Conservation (phyloP, 169 alveolate genomes). For the Plasmodium knowlesi region DNA sequence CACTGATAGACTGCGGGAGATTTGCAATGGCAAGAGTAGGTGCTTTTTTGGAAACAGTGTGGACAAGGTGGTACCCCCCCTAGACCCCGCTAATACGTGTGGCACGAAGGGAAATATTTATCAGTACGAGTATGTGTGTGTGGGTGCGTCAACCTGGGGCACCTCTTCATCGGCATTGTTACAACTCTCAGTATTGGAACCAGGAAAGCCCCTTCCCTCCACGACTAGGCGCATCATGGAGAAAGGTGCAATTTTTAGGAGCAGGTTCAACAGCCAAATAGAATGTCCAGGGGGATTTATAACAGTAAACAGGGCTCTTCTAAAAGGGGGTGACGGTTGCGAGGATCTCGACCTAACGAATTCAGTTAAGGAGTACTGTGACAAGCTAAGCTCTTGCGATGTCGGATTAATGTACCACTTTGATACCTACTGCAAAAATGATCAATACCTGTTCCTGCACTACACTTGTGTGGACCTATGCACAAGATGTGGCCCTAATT, state of each 20-base stretch:
- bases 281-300: slow-evolving; percentile 44
- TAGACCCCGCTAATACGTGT: not conserved
- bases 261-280: slow-evolving; percentile 37
- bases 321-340: slow-evolving; percentile 47
- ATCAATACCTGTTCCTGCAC: slow-evolving; percentile 28
- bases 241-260: slow-evolving; percentile 22
- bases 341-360: slow-evolving; percentile 15
- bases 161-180: not conserved
- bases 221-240: not conserved
- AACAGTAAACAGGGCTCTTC: not conserved
- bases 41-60: slow-evolving; percentile 19
- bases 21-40: slow-evolving; percentile 7
- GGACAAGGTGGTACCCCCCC: not conserved
- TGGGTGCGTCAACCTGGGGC: not conserved
- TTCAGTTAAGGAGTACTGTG: slow-evolving; percentile 33
- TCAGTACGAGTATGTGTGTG: slow-evolving; percentile 36
- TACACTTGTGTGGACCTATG: slow-evolving; percentile 25
- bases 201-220: not conserved
- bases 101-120: not conserved
- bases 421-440: slow-evolving; percentile 40
- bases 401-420: slow-evolving; percentile 35
- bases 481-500: not conserved
- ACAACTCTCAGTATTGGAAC: not conserved
- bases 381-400: slow-evolving; percentile 23
- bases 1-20: slow-evolving; percentile 2